A percentile compares a stretch with the other conserved stretches of the same genome.
phyloP scores from a whole-genome alignment of 75 land plant genomes.

The Selaginella moellendorffii region DNA sequence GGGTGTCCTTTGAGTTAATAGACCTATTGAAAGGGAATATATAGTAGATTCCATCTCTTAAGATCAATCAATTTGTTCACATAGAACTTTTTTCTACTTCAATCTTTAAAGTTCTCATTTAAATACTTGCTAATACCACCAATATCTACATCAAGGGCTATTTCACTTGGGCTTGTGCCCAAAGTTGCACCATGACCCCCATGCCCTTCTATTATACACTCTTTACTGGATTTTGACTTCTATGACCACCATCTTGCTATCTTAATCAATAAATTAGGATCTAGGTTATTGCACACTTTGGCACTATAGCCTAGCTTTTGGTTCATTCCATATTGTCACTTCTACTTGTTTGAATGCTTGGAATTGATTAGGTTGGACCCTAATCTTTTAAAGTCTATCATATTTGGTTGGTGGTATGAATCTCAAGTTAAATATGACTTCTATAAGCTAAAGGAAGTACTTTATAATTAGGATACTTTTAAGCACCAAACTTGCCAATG shows the following conservation, averaged over 20 bases:
- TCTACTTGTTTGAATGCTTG: too few species aligned
- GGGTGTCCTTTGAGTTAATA: too few species aligned
- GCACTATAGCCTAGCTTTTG: background rate
- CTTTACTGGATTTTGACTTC: background rate
- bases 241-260: background rate
- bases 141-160: background rate
- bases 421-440: too few species aligned
- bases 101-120: background rate
- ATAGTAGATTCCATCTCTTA: slow-evolving; percentile 1
- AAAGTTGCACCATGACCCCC: background rate
- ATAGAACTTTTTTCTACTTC: background rate
- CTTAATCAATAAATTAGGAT: background rate
- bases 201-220: background rate
- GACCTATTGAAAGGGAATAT: too few species aligned
- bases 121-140: background rate
- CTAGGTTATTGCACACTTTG: background rate
- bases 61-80: background rate
- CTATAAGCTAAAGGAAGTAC: too few species aligned
- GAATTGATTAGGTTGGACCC: too few species aligned
- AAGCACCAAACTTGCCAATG: too few species aligned
- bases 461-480: too few species aligned
- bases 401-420: too few species aligned
- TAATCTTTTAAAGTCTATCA: too few species aligned
- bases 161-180: background rate
- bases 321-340: too few species aligned